These are phyloP conservation scores for Phytophthora boehmeriae DNA, from an alignment of 352 stramenopile genomes.

Conservation along the genomic window DNA sequence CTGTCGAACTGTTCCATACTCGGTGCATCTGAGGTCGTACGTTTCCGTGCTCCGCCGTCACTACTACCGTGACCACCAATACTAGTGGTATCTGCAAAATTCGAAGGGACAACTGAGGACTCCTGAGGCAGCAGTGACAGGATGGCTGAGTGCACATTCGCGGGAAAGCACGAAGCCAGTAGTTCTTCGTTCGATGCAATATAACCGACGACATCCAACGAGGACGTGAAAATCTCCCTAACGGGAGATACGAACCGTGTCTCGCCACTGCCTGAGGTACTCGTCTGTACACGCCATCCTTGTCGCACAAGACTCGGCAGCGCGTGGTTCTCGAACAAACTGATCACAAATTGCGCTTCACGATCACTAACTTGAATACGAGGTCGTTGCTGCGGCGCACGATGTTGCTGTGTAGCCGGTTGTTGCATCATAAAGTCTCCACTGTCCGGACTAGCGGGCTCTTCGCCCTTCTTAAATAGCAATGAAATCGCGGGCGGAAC, in stretches of 20 bases:
- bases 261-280: conserved; percentile 28
- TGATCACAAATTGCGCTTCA: conserved; percentile 75
- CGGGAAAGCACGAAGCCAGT: conserved; percentile 65
- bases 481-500: conserved; percentile 39
- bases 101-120: conserved; percentile 3
- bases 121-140: conserved; percentile 65
- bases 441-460: conserved; percentile 28
- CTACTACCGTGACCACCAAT: conserved; percentile 19
- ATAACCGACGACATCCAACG: conserved; percentile 73
- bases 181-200: conserved; percentile 74
- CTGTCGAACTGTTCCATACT: conserved; percentile 21
- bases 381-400: conserved; percentile 10
- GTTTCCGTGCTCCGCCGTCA: conserved; percentile 26
- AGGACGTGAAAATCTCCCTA: conserved; percentile 59
- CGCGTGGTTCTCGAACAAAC: conserved; percentile 84
- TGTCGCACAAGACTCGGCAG: conserved; percentile 64
- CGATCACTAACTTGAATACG: conserved; percentile 69
- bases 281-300: conserved; percentile 66
- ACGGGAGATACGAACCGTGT: conserved; percentile 32
- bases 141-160: conserved; percentile 77
- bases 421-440: conserved; percentile 34
- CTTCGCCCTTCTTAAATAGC: conserved; percentile 33
- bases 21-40: conserved; percentile 31
- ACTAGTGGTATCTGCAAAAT: conserved; percentile 11
- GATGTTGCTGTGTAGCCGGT: conserved; percentile 5